These are phyloP conservation scores for Xylariaceae sp. DNA, from an alignment of 2,329 filamentous ascomycete genomes.

Conservation along the genomic window DNA sequence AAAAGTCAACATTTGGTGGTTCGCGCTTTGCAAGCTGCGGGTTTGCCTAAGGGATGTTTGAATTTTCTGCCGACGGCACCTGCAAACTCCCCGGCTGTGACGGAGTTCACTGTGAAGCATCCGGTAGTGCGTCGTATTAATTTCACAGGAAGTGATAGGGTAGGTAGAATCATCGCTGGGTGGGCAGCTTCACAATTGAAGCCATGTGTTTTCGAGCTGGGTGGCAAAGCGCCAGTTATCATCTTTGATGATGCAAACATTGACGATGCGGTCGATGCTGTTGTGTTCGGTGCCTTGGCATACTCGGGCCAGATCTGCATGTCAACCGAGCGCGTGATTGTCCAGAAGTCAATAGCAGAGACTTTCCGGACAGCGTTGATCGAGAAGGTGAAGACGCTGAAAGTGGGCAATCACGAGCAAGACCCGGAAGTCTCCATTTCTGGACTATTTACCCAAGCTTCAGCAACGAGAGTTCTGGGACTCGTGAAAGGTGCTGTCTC, in stretches of 20 bases:
- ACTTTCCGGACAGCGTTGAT: conserved; percentile 47
- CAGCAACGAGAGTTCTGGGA: conserved; percentile 10
- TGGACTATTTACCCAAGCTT: conserved; percentile 15
- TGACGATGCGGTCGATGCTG: conserved; percentile 65
- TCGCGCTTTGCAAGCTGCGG: conserved; percentile 67
- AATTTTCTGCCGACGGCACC: conserved; percentile 69
- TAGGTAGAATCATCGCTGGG: conserved; percentile 70
- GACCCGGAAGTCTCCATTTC: conserved; percentile 14
- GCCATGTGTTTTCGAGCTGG: conserved; percentile 76
- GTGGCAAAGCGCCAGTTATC: conserved; percentile 77
- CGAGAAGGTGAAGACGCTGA: conserved; percentile 55
- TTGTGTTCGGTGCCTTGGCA: conserved; percentile 68
- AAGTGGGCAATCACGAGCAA: conserved; percentile 15
- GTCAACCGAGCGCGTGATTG: conserved; percentile 72
- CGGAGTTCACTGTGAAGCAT: conserved; percentile 64
- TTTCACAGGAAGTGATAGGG: conserved; percentile 75
- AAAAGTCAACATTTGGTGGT: conserved; percentile 62
- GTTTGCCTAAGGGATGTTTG: conserved; percentile 70
- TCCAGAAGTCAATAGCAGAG: conserved; percentile 47
- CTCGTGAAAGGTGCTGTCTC: conserved; percentile 11
- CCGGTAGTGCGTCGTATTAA: conserved; percentile 74
- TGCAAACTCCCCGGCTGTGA: conserved; percentile 65
- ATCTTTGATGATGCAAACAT: conserved; percentile 79
- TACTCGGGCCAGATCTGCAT: conserved; percentile 83
- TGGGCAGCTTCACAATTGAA: conserved; percentile 73